Conservation (phyloP, 1,139 yeast species). For the Suhomyces coccinellae region DNA sequence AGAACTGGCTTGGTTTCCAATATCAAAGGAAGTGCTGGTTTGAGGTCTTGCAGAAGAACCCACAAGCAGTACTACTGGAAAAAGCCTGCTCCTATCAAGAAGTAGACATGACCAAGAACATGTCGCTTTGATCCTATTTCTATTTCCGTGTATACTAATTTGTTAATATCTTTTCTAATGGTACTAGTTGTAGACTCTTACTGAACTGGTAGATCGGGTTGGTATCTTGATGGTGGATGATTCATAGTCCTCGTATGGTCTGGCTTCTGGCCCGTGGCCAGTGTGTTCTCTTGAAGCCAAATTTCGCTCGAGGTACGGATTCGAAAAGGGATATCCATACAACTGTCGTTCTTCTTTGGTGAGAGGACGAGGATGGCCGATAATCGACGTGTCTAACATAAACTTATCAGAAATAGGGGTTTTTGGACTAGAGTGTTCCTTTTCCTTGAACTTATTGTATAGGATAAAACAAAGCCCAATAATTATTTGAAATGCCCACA, state of each 20-base stretch:
- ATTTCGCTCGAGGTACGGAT: conserved; percentile 15
- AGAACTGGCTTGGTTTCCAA: conserved; percentile 72
- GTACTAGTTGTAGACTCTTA: background rate
- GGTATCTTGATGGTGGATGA: conserved; percentile 2
- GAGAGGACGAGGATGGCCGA: conserved; percentile 36
- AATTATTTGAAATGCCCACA: conserved; percentile 51
- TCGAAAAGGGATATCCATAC: conserved; percentile 35
- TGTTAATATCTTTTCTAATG: background rate
- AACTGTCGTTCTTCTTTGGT: conserved; percentile 26
- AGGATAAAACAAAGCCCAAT: conserved; percentile 33
- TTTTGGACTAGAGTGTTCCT: background rate
- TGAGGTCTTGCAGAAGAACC: conserved; percentile 87
- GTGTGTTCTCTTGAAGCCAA: background rate
- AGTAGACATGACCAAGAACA: conserved; percentile 19
- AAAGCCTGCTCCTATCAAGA: conserved; percentile 59
- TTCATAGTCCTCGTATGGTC: background rate
- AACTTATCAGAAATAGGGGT: conserved; percentile 2
- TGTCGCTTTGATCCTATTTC: background rate
- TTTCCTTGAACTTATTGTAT: background rate
- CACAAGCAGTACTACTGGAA: conserved; percentile 94
- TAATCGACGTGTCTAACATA: conserved; percentile 11
- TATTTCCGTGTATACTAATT: conserved; percentile 10
- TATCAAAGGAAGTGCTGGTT: conserved; percentile 76
- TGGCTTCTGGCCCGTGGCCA: background rate
- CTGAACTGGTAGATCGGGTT: conserved; percentile 6